Conservation (phyloP, 371 early-diverging fungal species). For the Syncephalastrum contaminatum region DNA sequence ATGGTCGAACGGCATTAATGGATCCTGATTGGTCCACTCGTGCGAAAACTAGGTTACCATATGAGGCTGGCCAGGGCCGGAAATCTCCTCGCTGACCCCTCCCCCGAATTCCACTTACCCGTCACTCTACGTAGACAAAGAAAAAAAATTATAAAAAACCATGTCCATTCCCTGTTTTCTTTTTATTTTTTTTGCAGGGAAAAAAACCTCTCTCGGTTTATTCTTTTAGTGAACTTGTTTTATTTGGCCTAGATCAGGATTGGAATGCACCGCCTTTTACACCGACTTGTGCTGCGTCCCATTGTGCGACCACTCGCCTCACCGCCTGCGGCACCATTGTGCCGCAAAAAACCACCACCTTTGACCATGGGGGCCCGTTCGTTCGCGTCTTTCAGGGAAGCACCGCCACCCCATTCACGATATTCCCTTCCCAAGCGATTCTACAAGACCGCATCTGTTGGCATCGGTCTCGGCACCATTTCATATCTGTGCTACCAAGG, state of each 20-base stretch:
- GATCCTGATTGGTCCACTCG: conserved; percentile 17
- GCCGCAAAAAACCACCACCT: conserved; percentile 9
- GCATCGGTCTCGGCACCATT: too few relatives aligned
- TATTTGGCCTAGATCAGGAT: background rate
- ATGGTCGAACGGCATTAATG: background rate
- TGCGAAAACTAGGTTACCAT: conserved; percentile 12
- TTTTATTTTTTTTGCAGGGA: conserved; percentile 1
- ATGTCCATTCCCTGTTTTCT: conserved; percentile 1
- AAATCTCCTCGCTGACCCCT: too few relatives aligned
- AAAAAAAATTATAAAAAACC: conserved; percentile 10
- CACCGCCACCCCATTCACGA: too few relatives aligned
- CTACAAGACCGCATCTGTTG: too few relatives aligned
- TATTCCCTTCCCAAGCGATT: too few relatives aligned
- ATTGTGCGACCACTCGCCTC: conserved; percentile 7
- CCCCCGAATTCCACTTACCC: conserved; percentile 10
- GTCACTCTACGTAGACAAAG: conserved; percentile 11
- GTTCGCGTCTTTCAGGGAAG: background rate
- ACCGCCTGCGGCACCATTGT: conserved; percentile 8
- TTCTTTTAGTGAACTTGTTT: background rate
- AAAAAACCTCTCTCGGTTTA: conserved; percentile 6
- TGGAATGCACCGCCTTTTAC: conserved; percentile 14
- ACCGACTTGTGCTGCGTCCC: conserved; percentile 8
- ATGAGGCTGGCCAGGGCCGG: conserved; percentile 2
- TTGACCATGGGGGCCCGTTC: background rate
- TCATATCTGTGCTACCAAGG: conserved; percentile 1